phyloP scores from a whole-genome alignment of 2,329 filamentous ascomycete species.

The Corinectria fuckeliana region DNA sequence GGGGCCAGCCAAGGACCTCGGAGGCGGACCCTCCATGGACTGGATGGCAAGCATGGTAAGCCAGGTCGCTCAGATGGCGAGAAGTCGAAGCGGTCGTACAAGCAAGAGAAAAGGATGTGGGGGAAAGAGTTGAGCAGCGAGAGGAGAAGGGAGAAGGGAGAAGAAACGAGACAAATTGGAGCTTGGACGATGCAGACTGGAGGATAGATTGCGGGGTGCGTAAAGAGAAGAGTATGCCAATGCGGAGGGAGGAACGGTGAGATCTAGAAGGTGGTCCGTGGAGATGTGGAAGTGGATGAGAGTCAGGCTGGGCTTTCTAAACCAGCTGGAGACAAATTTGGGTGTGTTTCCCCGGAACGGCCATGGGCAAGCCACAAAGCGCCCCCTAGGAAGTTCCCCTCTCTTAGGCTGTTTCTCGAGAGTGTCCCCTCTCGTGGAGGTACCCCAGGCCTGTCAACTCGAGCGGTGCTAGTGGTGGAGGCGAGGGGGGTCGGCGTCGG shows the following conservation, averaged over 20 bases:
- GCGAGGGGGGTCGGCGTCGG: slow-evolving; percentile 19
- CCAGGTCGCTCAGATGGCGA: slow-evolving; percentile 24
- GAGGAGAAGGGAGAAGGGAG: slow-evolving; percentile 29
- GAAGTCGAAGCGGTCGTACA: slow-evolving; percentile 19
- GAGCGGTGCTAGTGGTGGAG: slow-evolving; percentile 14
- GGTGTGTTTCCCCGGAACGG: slow-evolving; percentile 14
- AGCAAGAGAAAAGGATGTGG: slow-evolving; percentile 27
- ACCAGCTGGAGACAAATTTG: slow-evolving; percentile 10
- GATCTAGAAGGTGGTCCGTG: slow-evolving; percentile 38
- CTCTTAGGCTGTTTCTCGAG: slow-evolving; percentile 14
- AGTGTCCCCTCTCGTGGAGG: slow-evolving; percentile 27
- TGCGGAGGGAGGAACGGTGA: slow-evolving; percentile 39
- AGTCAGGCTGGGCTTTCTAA: slow-evolving; percentile 10
- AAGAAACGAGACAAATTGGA: slow-evolving; percentile 38
- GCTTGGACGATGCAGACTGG: slow-evolving; percentile 37
- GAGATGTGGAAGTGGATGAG: slow-evolving; percentile 14
- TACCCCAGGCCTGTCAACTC: slow-evolving; percentile 20
- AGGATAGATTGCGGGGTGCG: slow-evolving; percentile 39
- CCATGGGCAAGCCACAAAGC: slow-evolving; percentile 31
- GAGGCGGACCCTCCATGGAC: slow-evolving; percentile 56
- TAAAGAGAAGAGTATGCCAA: slow-evolving; percentile 34
- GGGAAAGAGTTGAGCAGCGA: slow-evolving; percentile 23
- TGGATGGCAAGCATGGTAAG: slow-evolving; percentile 60
- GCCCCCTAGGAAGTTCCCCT: slow-evolving; percentile 22
- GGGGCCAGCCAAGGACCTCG: slow-evolving; percentile 39